Percentiles rank a stretch among this genome's conserved stretches.
Conservation (phyloP, 2,329 filamentous ascomycete species). For the Exophiala sideris region DNA sequence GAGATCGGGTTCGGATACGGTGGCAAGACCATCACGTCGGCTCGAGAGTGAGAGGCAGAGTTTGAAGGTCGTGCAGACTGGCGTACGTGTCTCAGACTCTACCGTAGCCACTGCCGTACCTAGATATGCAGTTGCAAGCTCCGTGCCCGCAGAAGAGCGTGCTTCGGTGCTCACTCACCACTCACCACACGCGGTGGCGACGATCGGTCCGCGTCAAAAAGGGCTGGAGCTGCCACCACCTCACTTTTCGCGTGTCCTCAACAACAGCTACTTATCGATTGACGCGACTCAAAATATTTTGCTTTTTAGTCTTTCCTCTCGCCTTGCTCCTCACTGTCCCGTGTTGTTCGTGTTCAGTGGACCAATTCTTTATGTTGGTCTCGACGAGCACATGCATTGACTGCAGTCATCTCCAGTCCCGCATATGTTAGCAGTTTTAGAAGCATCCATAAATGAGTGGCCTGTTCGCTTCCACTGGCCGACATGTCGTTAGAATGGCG, state of each 20-base stretch:
- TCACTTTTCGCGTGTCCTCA: too few relatives aligned
- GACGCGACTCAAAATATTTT: background rate
- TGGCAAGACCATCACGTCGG: background rate
- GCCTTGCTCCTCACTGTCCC: too few relatives aligned
- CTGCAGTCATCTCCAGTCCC: too few relatives aligned
- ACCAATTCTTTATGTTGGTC: too few relatives aligned
- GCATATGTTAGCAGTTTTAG: too few relatives aligned
- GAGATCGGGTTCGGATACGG: background rate
- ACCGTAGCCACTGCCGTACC: constrained; percentile 12
- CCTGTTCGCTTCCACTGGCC: background rate
- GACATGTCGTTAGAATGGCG: background rate
- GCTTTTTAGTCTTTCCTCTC: too few relatives aligned
- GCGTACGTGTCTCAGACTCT: constrained; percentile 21
- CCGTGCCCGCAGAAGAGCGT: constrained; percentile 1
- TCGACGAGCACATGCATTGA: too few relatives aligned
- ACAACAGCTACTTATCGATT: too few relatives aligned
- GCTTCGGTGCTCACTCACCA: background rate
- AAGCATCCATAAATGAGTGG: too few relatives aligned
- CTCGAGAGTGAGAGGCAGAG: background rate
- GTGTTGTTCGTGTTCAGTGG: too few relatives aligned
- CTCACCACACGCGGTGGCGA: background rate
- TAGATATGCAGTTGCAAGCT: constrained; percentile 19
- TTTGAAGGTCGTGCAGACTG: constrained; percentile 16
- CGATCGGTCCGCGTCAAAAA: constrained; percentile 7
- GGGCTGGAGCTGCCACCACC: constrained; percentile 3